Evolutionary conservation across 1,284 basidiomycete species (phyloP).

Genomic region (Veloboletus limbatus): DNA sequence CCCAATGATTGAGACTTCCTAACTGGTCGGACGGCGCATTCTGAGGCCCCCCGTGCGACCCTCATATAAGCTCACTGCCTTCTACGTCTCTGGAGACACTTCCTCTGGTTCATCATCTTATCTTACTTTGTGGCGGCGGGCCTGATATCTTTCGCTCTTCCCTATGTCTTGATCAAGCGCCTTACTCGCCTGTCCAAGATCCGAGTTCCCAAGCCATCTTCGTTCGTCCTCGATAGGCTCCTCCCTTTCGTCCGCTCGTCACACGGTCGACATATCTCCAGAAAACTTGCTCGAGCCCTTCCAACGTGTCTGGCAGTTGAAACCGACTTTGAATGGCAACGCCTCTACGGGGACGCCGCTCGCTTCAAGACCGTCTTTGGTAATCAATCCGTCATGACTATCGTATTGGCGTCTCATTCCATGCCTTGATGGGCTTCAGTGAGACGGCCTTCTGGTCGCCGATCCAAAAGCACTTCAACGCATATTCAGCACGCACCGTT

Average conservation of each 20-base stretch:
- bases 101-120: no score
- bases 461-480: conserved; percentile 45
- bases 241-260: background rate
- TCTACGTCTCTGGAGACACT: no score
- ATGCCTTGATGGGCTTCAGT: conserved; percentile 13
- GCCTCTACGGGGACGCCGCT: conserved; percentile 29
- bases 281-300: conserved; percentile 28
- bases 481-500: conserved; percentile 41
- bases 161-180: conserved; percentile 17
- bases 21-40: no score
- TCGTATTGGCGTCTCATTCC: conserved; percentile 1
- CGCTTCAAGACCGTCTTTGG: conserved; percentile 31
- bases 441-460: conserved; percentile 26
- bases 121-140: no score
- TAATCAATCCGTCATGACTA: background rate
- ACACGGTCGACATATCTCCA: conserved; percentile 6
- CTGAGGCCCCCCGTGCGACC: no score
- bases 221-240: conserved; percentile 32
- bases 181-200: conserved; percentile 25
- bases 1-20: no score
- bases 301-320: conserved; percentile 23
- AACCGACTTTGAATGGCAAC: conserved; percentile 32
- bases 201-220: conserved; percentile 32
- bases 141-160: conserved; percentile 10
- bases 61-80: no score